Evolutionary conservation across 352 stramenopile genomes (phyloP), one percentile per base, ranked within the genome.

Genomic region (Phytopythium cucurbitacearum): DNA sequence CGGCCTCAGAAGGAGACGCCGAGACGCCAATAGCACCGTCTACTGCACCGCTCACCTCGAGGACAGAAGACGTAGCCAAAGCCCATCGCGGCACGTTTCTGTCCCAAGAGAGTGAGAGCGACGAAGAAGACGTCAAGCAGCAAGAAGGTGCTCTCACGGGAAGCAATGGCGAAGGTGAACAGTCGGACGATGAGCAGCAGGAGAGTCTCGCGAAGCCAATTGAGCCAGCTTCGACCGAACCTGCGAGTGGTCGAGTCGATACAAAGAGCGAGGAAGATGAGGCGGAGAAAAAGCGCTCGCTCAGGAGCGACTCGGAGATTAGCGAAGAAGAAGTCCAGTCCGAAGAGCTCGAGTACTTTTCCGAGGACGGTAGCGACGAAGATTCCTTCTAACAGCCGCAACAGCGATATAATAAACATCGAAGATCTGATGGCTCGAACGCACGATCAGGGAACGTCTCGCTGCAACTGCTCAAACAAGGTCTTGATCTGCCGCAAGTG

Each of bases 301-400:
- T 84, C 40, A 69, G 60, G 44, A 77, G 59, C 12, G 73, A 77
- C 13, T 80, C 68, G 4, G 79, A 89, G 40, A 62, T 67, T 11
- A 87, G 71, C 38, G 73, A 87, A 10, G 80, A 94, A 15, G 75
- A 89, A 6, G 62, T 89, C 3, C 57, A 85, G 47, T 89, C 77
- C 0, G 83, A 91, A 57, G 84, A 94, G 36, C 65, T 92, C 9
- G 81, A 90, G 51, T 94, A 92, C 47, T 89, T 94, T 57, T 91
- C 83, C 36, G 81, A 91, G 51, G 77, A 94, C 47, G 79, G 55
- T 0, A 89, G 81, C 46, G 80, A 91, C 28, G 81, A 92, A 45
- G 84, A 92, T 52, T 91, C 80, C 4, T 94, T 94, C 56, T 94
- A 80, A 39, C 36, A 15, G 11, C 28, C 4, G 8, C 43, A 48